phyloP scores from a whole-genome alignment of 306 rosid genomes.

The Acacia acuminata region DNA sequence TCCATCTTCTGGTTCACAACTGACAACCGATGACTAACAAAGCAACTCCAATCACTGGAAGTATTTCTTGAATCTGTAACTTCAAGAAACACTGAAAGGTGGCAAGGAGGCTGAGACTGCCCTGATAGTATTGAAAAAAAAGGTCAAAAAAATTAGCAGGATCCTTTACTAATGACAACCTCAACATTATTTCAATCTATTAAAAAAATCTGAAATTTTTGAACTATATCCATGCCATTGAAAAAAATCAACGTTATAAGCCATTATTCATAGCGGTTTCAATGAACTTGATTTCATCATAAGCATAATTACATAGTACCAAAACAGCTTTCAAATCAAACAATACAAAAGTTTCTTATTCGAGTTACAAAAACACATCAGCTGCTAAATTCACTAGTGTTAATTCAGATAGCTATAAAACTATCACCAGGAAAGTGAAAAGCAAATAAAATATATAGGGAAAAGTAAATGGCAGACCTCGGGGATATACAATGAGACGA shows the following conservation, averaged over 20 bases:
- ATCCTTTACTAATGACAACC: constrained; percentile 27
- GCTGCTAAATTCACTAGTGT: background rate
- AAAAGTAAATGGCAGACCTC: constrained; percentile 66
- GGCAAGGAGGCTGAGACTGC: constrained; percentile 99
- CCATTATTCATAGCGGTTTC: constrained; percentile 28
- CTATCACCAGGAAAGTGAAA: constrained; percentile 22
- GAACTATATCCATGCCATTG: constrained; percentile 1
- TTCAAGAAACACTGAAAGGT: constrained; percentile 99
- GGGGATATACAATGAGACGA: constrained; percentile 97
- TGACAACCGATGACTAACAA: constrained; percentile 94
- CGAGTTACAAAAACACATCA: background rate
- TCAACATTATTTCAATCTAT: constrained; percentile 23
- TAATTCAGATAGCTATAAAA: constrained; percentile 31
- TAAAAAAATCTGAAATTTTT: constrained; percentile 32
- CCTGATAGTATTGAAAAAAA: constrained; percentile 74
- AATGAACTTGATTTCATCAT: constrained; percentile 37
- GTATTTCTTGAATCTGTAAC: constrained; percentile 96
- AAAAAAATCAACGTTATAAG: constrained; percentile 26
- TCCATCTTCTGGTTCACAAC: constrained; percentile 94
- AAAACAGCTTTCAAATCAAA: constrained; percentile 15
- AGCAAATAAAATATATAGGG: constrained; percentile 1
- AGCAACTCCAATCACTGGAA: constrained; percentile 99
- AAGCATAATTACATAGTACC: constrained; percentile 23
- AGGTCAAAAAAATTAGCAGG: constrained; percentile 43
- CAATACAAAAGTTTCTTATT: constrained; percentile 34